A percentile compares a stretch with the other conserved stretches of the same genome.
Evolutionary conservation across 495 filamentous ascomycete genomes (phyloP).

Genomic region (Talaromyces stipitatus): DNA sequence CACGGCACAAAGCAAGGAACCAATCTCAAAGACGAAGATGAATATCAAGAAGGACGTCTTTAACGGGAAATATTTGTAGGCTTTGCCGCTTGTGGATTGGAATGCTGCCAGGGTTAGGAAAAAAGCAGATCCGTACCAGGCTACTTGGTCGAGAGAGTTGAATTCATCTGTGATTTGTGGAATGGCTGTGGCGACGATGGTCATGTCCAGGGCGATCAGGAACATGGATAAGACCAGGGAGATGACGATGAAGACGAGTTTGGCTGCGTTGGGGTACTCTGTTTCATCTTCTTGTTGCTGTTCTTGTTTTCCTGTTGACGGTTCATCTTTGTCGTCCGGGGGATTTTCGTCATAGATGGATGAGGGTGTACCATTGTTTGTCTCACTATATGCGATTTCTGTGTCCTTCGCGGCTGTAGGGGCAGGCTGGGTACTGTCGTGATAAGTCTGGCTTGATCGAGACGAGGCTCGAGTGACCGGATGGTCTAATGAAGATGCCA

Average conservation of each 20-base stretch:
- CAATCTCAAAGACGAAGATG: conserved; percentile 66
- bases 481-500: background rate
- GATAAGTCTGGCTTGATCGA: background rate
- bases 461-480: conserved; percentile 1
- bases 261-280: conserved; percentile 26
- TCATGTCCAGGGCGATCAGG: conserved; percentile 38
- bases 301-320: conserved; percentile 3
- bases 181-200: conserved; percentile 38
- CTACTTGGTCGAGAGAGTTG: conserved; percentile 33
- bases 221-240: conserved; percentile 38
- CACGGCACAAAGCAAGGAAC: conserved; percentile 40
- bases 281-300: background rate
- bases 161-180: conserved; percentile 46
- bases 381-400: background rate
- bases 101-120: conserved; percentile 47
- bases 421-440: background rate
- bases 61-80: conserved; percentile 45
- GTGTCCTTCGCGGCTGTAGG: background rate
- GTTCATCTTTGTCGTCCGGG: background rate
- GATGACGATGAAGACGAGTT: conserved; percentile 30
- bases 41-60: conserved; percentile 45
- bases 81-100: conserved; percentile 45
- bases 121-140: conserved; percentile 52
- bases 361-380: background rate
- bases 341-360: background rate